Evolutionary conservation across 2,329 filamentous ascomycete genomes (phyloP).

Genomic region (Fusarium torreyae): DNA sequence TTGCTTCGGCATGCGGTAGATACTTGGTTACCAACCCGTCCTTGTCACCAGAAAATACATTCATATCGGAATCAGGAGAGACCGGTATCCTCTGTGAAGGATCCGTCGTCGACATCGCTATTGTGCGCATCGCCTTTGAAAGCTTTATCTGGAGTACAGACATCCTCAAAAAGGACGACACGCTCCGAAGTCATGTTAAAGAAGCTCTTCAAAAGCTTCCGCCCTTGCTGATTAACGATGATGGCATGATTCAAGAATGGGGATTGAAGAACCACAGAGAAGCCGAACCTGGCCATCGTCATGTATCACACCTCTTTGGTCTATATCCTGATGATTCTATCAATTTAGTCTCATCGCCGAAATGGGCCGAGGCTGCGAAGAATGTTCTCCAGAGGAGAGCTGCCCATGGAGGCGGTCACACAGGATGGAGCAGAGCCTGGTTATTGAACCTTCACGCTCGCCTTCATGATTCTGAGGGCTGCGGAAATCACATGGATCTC

Average conservation of each 20-base stretch:
- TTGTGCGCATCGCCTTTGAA: conserved; percentile 42
- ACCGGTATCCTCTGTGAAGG: conserved; percentile 46
- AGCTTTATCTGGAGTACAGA: conserved; percentile 37
- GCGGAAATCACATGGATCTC: conserved; percentile 35
- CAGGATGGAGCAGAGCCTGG: conserved; percentile 68
- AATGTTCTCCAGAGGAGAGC: conserved; percentile 51
- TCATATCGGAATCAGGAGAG: conserved; percentile 28
- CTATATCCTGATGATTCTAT: conserved; percentile 60
- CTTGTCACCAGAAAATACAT: conserved; percentile 47
- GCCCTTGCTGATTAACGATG: conserved; percentile 27
- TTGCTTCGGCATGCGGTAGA: conserved; percentile 48
- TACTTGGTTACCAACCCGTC: conserved; percentile 49
- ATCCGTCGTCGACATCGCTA: conserved; percentile 46
- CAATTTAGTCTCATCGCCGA: conserved; percentile 33
- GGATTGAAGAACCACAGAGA: conserved; percentile 55
- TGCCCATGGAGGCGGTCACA: conserved; percentile 60
- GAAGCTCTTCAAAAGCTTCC: conserved; percentile 20
- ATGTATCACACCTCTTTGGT: conserved; percentile 66
- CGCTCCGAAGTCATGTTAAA: conserved; percentile 5
- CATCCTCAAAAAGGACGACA: conserved; percentile 26
- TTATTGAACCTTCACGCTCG: conserved; percentile 65
- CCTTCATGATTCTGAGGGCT: conserved; percentile 47
- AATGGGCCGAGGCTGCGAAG: conserved; percentile 49
- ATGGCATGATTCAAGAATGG: conserved; percentile 59
- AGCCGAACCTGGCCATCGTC: conserved; percentile 64